These are phyloP conservation scores for Naganishia randhawae DNA, from an alignment of 768 basidiomycete genomes.

Conservation along the genomic window DNA sequence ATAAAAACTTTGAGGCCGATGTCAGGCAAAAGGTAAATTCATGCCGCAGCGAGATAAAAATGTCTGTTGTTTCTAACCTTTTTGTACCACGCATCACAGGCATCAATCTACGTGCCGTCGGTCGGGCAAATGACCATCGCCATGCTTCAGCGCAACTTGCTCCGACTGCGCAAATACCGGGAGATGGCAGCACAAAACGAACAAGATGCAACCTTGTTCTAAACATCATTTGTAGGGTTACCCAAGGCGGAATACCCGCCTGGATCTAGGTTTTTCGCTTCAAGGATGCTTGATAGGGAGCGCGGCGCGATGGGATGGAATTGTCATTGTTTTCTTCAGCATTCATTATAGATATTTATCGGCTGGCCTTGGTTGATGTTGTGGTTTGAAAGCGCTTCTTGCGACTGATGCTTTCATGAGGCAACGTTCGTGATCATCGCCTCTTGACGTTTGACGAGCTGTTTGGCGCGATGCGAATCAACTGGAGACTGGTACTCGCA, in stretches of 20 bases:
- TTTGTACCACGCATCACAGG: conserved; percentile 55
- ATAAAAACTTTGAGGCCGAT: conserved; percentile 94
- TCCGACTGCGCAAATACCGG: conserved; percentile 29
- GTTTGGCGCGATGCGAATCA: too few relatives aligned
- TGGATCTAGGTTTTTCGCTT: background rate
- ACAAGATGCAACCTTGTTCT: conserved; percentile 16
- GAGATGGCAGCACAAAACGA: conserved; percentile 22
- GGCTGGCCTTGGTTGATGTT: too few relatives aligned
- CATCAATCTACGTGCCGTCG: conserved; percentile 87
- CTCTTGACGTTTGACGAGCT: too few relatives aligned
- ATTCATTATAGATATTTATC: background rate
- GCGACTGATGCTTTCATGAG: too few relatives aligned
- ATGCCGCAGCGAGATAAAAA: background rate
- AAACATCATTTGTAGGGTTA: background rate
- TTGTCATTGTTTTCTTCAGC: background rate
- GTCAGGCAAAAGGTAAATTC: conserved; percentile 75
- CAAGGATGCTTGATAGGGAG: background rate
- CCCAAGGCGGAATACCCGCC: too few relatives aligned
- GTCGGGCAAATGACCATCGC: conserved; percentile 98
- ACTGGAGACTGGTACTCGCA: too few relatives aligned
- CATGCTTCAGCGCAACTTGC: conserved; percentile 92
- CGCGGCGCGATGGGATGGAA: background rate
- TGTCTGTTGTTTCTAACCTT: conserved; percentile 9
- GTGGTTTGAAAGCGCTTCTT: too few relatives aligned
- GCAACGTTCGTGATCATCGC: too few relatives aligned